Percentiles rank a stretch among this genome's conserved stretches.
Conservation (phyloP, 2,329 filamentous ascomycete genomes). For the Diaporthe longicolla region DNA sequence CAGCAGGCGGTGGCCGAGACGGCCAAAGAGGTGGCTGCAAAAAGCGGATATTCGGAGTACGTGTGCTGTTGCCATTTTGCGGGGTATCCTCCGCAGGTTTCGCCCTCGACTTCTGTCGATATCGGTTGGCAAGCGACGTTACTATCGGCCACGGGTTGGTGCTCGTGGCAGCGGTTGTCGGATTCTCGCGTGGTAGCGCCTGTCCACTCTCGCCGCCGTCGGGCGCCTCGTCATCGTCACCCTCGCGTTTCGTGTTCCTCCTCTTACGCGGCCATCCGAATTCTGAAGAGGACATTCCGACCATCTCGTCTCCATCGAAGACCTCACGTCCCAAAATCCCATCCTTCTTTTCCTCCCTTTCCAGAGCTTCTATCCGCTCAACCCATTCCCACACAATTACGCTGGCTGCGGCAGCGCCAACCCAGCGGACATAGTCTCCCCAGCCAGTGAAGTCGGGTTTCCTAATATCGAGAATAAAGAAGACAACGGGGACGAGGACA, state of each 20-base stretch:
- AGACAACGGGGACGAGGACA: conserved; percentile 90
- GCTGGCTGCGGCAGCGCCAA: conserved; percentile 92
- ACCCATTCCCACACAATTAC: conserved; percentile 99
- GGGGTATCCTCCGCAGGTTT: conserved; percentile 44
- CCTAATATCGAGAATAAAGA: conserved; percentile 92
- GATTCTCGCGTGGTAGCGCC: conserved; percentile 37
- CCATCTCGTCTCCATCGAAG: conserved; percentile 94
- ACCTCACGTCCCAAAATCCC: conserved; percentile 92
- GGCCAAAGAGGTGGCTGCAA: conserved; percentile 69
- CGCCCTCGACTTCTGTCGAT: conserved; percentile 50
- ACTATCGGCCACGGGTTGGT: conserved; percentile 57
- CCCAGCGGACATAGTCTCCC: conserved; percentile 97
- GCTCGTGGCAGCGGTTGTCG: conserved; percentile 47
- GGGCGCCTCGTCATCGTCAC: conserved; percentile 50
- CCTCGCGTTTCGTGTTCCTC: conserved; percentile 49
- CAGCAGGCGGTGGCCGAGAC: conserved; percentile 66
- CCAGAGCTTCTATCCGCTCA: conserved; percentile 91
- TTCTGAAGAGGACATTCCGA: conserved; percentile 73
- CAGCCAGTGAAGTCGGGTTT: conserved; percentile 89
- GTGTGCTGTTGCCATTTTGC: conserved; percentile 40
- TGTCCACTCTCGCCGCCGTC: conserved; percentile 50
- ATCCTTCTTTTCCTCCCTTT: conserved; percentile 94
- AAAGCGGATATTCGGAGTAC: conserved; percentile 49
- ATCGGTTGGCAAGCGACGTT: conserved; percentile 57
- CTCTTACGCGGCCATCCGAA: conserved; percentile 61